Evolutionary conservation across 495 filamentous ascomycete species (phyloP).

Genomic region (Penicillium fimorum): DNA sequence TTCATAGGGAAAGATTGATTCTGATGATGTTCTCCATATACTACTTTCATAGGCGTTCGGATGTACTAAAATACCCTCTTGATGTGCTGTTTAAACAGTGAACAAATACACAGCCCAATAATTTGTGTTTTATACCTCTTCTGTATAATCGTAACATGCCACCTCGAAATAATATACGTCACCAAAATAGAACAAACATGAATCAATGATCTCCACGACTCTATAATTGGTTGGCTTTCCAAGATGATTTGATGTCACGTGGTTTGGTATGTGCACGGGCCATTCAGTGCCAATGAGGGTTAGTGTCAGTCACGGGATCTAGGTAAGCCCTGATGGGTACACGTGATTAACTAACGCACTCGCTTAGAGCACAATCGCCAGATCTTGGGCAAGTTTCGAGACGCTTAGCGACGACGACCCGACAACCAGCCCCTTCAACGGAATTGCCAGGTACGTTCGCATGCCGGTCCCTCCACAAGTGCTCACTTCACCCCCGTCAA

Average conservation of each 20-base stretch:
- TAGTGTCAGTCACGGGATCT: conserved; percentile 30
- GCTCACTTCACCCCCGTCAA: background rate
- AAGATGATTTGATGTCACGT: background rate
- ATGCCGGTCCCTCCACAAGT: conserved; percentile 14
- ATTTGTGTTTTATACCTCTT: background rate
- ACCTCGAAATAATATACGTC: background rate
- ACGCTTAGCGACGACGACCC: conserved; percentile 50
- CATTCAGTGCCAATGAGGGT: background rate
- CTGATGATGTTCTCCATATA: conserved; percentile 12
- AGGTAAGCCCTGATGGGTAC: conserved; percentile 33
- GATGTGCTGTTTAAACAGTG: conserved; percentile 6
- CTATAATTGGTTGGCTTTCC: background rate
- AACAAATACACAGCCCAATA: background rate
- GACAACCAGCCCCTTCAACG: conserved; percentile 52
- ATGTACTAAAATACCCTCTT: conserved; percentile 30
- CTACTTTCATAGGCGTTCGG: conserved; percentile 19
- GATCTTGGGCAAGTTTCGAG: conserved; percentile 42
- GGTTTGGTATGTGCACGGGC: background rate
- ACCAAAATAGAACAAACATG: background rate
- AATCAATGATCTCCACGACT: background rate
- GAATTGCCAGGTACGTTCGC: conserved; percentile 49
- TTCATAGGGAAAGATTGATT: conserved; percentile 59
- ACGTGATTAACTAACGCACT: conserved; percentile 30
- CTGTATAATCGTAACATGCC: background rate
- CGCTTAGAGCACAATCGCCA: conserved; percentile 42